Evolutionary conservation across 495 filamentous ascomycete genomes (phyloP).

Genomic region (Podospora pseudopauciseta): DNA sequence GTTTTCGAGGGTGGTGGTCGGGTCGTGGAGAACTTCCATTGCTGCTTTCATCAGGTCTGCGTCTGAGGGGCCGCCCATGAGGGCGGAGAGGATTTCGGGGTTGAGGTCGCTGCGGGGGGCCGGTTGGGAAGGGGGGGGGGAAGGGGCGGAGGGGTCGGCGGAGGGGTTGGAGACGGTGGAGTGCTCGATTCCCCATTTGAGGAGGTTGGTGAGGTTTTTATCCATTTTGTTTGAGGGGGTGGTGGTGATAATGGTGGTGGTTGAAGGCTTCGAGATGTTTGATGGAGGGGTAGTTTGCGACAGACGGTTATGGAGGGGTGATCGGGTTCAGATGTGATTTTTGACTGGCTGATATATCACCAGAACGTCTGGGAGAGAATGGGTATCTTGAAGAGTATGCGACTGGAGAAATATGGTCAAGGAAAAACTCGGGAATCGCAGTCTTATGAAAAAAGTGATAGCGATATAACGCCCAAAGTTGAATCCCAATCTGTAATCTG

Average conservation of each 20-base stretch:
- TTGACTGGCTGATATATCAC: neutral
- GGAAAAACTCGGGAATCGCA: neutral
- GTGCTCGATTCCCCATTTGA: slow-evolving; percentile 93
- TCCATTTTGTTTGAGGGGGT: slow-evolving; percentile 34
- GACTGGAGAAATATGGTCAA: neutral
- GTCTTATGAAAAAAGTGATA: neutral
- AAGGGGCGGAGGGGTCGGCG: slow-evolving; percentile 38
- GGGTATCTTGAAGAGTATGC: neutral
- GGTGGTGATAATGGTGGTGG: slow-evolving; percentile 6
- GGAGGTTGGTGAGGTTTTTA: slow-evolving; percentile 60
- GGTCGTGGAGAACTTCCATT: slow-evolving; percentile 68
- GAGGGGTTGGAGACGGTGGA: slow-evolving; percentile 29
- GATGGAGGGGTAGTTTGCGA: neutral
- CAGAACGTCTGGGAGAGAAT: neutral
- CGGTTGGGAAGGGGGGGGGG: slow-evolving; percentile 22
- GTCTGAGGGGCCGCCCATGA: slow-evolving; percentile 77
- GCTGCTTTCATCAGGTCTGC: slow-evolving; percentile 83
- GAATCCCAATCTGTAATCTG: slow-evolving; percentile 9
- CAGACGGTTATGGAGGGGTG: neutral
- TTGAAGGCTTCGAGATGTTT: neutral
- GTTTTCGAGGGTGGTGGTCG: slow-evolving; percentile 63
- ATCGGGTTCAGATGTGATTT: neutral
- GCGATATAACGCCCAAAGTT: slow-evolving; percentile 6
- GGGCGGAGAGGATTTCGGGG: slow-evolving; percentile 61
- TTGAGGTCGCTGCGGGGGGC: slow-evolving; percentile 46